A percentile compares a stretch with the other conserved stretches of the same genome.
Evolutionary conservation across 495 filamentous ascomycete genomes (phyloP).

Genomic region (Lineolata rhizophorae): DNA sequence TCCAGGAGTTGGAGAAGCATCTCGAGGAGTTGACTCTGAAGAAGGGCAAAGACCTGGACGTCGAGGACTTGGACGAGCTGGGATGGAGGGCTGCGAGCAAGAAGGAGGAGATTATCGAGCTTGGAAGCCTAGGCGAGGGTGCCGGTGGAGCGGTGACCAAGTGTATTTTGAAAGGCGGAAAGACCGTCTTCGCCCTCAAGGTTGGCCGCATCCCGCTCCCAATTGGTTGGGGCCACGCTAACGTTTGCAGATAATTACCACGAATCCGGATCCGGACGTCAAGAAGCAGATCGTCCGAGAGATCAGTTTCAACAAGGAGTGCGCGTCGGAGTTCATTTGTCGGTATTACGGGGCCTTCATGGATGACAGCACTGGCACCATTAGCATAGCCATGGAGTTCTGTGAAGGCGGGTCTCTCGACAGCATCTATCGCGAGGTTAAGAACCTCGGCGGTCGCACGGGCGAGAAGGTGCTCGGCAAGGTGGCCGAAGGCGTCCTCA

Average conservation of each 20-base stretch:
- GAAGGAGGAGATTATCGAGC: constrained; percentile 65
- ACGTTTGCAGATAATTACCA: constrained; percentile 65
- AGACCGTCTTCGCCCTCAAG: constrained; percentile 92
- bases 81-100: constrained; percentile 84
- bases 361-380: constrained; percentile 79
- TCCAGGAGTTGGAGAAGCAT: constrained; percentile 34
- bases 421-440: constrained; percentile 91
- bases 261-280: constrained; percentile 89
- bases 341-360: constrained; percentile 93
- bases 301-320: constrained; percentile 92
- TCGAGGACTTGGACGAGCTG: constrained; percentile 84
- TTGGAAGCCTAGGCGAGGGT: constrained; percentile 83
- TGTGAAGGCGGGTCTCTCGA: constrained; percentile 92
- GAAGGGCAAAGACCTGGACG: constrained; percentile 61
- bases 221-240: constrained; percentile 5
- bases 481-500: constrained; percentile 85
- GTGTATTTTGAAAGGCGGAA: constrained; percentile 69
- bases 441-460: constrained; percentile 78
- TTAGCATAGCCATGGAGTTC: constrained; percentile 97
- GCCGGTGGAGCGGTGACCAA: constrained; percentile 89
- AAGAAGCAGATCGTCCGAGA: constrained; percentile 96
- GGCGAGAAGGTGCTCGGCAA: constrained; percentile 98
- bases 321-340: constrained; percentile 83
- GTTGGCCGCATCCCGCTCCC: constrained; percentile 23
- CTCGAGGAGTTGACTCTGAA: constrained; percentile 56